phyloP scores from a whole-genome alignment of 2,329 filamentous ascomycete genomes.

The Sclerotinia glacialis region DNA sequence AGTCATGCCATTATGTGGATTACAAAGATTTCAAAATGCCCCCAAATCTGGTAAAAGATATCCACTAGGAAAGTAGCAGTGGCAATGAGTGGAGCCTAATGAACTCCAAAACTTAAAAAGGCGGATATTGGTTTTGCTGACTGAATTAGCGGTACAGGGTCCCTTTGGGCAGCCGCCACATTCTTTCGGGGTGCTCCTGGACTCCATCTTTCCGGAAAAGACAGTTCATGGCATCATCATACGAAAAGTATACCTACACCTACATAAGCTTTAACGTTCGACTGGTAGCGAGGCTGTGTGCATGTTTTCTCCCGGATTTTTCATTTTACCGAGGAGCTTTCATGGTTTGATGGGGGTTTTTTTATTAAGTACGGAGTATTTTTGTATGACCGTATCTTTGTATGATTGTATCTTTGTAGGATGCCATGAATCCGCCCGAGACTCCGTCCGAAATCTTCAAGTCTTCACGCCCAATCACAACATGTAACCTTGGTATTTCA shows the following conservation, averaged over 20 bases:
- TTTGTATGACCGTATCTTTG: background rate
- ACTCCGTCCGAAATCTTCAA: background rate
- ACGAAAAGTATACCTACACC: background rate
- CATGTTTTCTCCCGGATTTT: background rate
- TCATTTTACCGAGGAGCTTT: background rate
- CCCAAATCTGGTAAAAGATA: background rate
- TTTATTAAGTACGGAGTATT: too few species aligned
- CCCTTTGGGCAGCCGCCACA: background rate
- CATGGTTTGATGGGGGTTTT: too few species aligned
- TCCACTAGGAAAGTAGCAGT: background rate
- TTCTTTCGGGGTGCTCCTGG: background rate
- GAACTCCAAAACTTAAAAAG: constrained; percentile 1
- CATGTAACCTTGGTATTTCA: background rate
- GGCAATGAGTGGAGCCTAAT: background rate
- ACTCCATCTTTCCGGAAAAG: constrained; percentile 6
- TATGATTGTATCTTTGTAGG: background rate
- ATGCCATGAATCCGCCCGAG: background rate
- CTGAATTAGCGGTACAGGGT: background rate
- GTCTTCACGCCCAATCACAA: background rate
- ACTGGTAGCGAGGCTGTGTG: constrained; percentile 14
- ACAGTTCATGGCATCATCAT: background rate
- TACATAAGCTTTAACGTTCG: constrained; percentile 5
- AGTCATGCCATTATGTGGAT: constrained; percentile 11
- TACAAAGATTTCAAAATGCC: background rate
- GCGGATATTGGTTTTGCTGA: constrained; percentile 5